A percentile compares a stretch with the other conserved stretches of the same genome.
Conservation (phyloP, 148 eudicot species). For the Amaranthus cruentus region DNA sequence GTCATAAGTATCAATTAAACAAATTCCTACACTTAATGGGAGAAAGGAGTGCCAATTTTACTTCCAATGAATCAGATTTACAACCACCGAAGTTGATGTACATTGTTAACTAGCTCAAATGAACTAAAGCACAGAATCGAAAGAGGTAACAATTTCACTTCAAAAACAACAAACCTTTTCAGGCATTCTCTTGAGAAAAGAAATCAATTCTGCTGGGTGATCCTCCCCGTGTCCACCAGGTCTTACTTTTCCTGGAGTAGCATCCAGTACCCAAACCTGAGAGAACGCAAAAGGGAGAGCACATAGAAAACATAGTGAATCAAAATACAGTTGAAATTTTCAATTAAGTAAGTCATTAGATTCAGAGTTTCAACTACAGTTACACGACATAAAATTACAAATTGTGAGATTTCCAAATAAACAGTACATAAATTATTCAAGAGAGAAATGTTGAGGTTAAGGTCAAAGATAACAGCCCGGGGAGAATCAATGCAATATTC, state of each 20-base stretch:
- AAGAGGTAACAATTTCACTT: background rate
- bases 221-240: constrained; percentile 86
- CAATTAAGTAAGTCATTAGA: background rate
- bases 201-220: constrained; percentile 79
- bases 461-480: background rate
- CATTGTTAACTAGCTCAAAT: background rate
- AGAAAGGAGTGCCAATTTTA: no score
- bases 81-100: no score
- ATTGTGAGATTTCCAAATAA: background rate
- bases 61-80: no score
- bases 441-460: background rate
- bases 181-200: constrained; percentile 59
- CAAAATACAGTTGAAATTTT: background rate
- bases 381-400: background rate
- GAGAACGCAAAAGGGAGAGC: constrained; percentile 8
- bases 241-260: constrained; percentile 90
- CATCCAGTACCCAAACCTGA: constrained; percentile 92
- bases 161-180: constrained; percentile 45
- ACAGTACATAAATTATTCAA: background rate
- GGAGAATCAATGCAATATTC: background rate
- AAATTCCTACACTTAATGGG: no score
- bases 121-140: constrained; percentile 5
- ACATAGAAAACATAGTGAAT: constrained; percentile 3
- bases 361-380: constrained; percentile 1
- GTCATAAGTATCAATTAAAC: no score